Conservation (phyloP, 2,329 filamentous ascomycete genomes). For the Arthrobotrys megalospora region DNA sequence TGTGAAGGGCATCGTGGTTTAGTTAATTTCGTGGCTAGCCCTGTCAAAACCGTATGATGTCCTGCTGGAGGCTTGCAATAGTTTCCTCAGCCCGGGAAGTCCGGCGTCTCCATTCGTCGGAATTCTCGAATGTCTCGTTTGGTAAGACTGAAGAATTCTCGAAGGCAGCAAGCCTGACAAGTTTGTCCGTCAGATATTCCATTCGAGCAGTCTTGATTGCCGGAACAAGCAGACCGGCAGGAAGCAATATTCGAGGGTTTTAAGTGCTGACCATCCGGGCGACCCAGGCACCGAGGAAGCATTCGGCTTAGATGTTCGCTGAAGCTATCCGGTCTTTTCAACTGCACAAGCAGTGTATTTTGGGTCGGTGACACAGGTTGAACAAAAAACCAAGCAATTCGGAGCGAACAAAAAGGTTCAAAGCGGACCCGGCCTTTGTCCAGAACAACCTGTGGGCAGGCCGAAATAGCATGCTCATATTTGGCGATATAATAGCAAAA, state of each 20-base stretch:
- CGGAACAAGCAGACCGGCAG: constrained; percentile 4
- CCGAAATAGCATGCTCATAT: background rate
- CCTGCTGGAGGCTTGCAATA: constrained; percentile 24
- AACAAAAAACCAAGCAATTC: constrained; percentile 8
- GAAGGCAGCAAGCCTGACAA: background rate
- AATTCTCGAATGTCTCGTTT: constrained; percentile 17
- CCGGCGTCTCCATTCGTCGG: constrained; percentile 27
- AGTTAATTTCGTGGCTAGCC: constrained; percentile 15
- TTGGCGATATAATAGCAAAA: background rate
- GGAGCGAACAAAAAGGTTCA: background rate
- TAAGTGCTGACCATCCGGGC: background rate
- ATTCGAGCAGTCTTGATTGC: constrained; percentile 5
- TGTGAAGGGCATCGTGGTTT: constrained; percentile 13
- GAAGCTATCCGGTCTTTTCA: background rate
- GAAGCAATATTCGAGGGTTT: constrained; percentile 3
- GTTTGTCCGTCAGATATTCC: constrained; percentile 5
- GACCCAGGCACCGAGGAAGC: background rate
- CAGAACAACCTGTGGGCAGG: background rate
- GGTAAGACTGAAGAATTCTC: constrained; percentile 20
- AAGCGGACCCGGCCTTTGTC: background rate
- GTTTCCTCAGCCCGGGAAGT: constrained; percentile 12
- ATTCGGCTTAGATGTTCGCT: background rate
- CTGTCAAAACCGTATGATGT: constrained; percentile 33
- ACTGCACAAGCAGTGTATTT: background rate
- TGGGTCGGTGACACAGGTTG: constrained; percentile 8